Base-by-base conservation (phyloP, 345 rosid genomes). In the Gossypium stocksii region DNA sequence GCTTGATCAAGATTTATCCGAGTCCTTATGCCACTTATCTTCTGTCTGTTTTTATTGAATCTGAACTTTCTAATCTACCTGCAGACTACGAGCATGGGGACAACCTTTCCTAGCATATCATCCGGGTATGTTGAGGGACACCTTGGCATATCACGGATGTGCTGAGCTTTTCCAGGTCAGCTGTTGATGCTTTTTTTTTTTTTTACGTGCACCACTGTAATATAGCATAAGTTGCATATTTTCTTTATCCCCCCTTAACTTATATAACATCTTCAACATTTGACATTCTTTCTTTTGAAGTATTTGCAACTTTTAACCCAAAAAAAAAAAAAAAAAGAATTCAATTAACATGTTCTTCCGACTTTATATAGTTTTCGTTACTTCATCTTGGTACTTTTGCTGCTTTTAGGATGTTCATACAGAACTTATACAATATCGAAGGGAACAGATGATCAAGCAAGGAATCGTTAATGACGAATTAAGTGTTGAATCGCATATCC, bases 131-230 rank as follows among this genome's bases (percentile, higher is more conserved):
- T 82, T 85, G 76, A 84, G 92, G 79, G 91, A 93, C 59, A 86
- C 79, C 78, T 85, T 95, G 85, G 99, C 99, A 72, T 91, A 89
- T 83, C 98, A 91, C 83, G 99, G 99, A 53, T 96, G 98, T 88
- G 97, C 97, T 53, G 99, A 93, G 83, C 86, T 96, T 77, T 96
- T 91, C 71, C 98, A 96, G 99, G 98, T 87, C 78, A 73, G 80
- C 63, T 51, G 70, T 73, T 60, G 49, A 53, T 52, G 72, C 19
- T 68, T 77, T 76, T 74, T 61, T 76, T 74, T 61, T 27, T 76
- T 52, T 71, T 48, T 48, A 14, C 77, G n/a, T 75, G 43, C 45
- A 38, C 51, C 59, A 12, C 71, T 80, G 41, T 34, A 34, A 19
- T 58, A 27, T 29, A 12, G 58, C 16, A n/a, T 19, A 54, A 72